Evolutionary conservation across 306 rosid species (phyloP).

Genomic region (Vachellia collinsii): DNA sequence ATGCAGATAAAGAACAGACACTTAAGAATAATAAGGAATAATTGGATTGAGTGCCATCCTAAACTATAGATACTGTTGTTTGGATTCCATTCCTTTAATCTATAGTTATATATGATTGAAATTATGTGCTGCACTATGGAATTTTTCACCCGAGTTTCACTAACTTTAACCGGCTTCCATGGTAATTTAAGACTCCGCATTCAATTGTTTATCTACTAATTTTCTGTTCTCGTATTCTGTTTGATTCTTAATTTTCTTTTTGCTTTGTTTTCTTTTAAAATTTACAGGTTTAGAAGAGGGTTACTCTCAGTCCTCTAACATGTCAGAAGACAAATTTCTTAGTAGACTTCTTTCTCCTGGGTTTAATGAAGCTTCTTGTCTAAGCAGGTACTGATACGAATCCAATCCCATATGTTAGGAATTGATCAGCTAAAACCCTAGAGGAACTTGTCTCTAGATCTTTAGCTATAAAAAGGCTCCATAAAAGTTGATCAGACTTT

Average conservation of each 20-base stretch:
- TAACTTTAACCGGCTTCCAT: background rate
- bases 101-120: background rate
- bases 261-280: background rate
- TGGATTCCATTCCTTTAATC: background rate
- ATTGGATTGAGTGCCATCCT: background rate
- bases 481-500: too few species aligned
- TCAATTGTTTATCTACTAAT: background rate
- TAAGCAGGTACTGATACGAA: too few species aligned
- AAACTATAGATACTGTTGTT: background rate
- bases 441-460: too few species aligned
- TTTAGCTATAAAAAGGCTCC: too few species aligned
- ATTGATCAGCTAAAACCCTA: too few species aligned
- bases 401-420: too few species aligned
- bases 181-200: background rate
- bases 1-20: background rate
- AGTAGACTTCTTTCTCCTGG: slow-evolving; percentile 52
- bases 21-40: background rate
- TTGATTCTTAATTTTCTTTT: background rate
- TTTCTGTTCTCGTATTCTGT: background rate
- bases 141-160: background rate
- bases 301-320: background rate
- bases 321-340: slow-evolving; percentile 44
- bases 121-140: background rate
- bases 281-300: slow-evolving; percentile 38
- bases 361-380: slow-evolving; percentile 52